Base-by-base conservation (phyloP, 2,329 filamentous ascomycete species). In the Trichoderma atroviride region DNA sequence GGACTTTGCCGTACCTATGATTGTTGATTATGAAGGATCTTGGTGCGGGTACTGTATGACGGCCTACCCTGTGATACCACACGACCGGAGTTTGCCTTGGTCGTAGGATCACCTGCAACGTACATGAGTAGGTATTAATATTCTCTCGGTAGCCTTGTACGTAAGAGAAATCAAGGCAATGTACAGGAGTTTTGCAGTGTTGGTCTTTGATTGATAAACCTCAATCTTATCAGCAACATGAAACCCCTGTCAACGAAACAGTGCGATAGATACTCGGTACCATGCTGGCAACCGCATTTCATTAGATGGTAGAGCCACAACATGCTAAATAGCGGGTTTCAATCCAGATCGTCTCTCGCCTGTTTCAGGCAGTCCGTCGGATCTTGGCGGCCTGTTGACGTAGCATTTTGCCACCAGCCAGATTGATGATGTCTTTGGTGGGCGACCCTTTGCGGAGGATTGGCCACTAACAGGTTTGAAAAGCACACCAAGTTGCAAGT, bases 341-440 rank as follows among this genome's bases (percentile, higher is more conserved):
- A 10, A 55, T 63, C 61, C 19, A 64, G 61, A 47, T 65, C 62
- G 19, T 14, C 62, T 43, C 24, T 53, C 35, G 43, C 53, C 37
- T 58, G 47, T 58, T 57, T 16, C 22, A n/a, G 13, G 24, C 16
- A 14, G 22, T 22, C 35, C 9, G 29, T 35, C n/a, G 37, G 10
- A 7, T 13, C 40, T 33, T 62, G 22, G 47, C 37, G 47, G 47
- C 37, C 13, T 47, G 29, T 66, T 58, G 63, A 58, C 63, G 63
- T 58, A 43, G 53, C 40, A 35, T 66, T 40, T 66, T 66, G 63
- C 63, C 63, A 66, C 63, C n/a, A 35, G 27, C n/a, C 55, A 52
- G n/a, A 22, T 53, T 22, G 52, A 57, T 50, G 53, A 66, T 66
- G 37, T 66, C 52, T 59, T 59, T 57, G 13, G 13, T 10, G 22